Evolutionary conservation across 73 alveolate species (phyloP), one percentile per base, ranked within the genome.

Genomic region (Diophrys sp.): DNA sequence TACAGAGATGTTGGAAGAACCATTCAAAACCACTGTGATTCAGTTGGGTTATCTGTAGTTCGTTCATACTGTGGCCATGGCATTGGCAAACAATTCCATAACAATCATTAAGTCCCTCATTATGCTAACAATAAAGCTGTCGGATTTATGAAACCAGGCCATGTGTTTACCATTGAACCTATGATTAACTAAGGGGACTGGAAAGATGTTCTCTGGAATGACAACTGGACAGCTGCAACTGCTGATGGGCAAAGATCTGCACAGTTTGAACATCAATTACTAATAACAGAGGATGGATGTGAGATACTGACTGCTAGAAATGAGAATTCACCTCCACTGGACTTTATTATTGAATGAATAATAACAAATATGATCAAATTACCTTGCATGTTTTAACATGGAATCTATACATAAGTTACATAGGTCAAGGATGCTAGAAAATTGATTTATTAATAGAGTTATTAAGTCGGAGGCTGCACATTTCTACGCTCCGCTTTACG

Each of bases 141-240:
- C 23, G 99, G 99, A 26, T 82, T 85, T 80, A 96, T 96, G 99
- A 94, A 95, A 88, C 94, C 98, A 30, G 98, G 98, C 54, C 98
- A 96, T 77, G 89, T 94, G 31, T 96, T 96, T 78, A 96, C 98
- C 28, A 95, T 96, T 33, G 99, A 96, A 92, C 99, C 99, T 54
- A 96, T 96, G 99, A 92, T 96, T 54, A 96, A 96, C 77, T 91
- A 88, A 75, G 98, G 98, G 14, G 87, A 73, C 54, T 94, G 96
- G 94, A 94, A 86, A 78, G 98, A 95, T 73, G 79, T 57, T 72
- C 82, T 86, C 30, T 96, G 99, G 99, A 83, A 89, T 1, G 99
- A 96, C 88, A 76, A 87, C 73, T 96, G 99, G 99, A 96, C 99
- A 31, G 92, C 96, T 27, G 74, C 55, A 34, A 96, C 99, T 30